Percentiles rank a stretch among this genome's conserved stretches.
These are phyloP conservation scores for Centaurea solstitialis DNA, from an alignment of 129 eudicot genomes.

Conservation along the genomic window DNA sequence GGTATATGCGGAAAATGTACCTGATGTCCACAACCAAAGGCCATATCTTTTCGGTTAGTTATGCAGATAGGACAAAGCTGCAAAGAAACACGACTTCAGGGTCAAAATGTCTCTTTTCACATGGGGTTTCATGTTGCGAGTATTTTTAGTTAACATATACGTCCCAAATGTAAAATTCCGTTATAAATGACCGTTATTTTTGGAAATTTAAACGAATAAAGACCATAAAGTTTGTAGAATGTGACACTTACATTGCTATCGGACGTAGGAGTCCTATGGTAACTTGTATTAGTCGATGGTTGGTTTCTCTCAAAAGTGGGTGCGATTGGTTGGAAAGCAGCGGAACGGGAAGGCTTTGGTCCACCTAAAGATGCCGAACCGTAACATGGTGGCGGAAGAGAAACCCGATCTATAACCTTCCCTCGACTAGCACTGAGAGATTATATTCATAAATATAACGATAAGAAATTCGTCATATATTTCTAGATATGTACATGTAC, in stretches of 20 bases:
- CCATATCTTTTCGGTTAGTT: constrained; percentile 67
- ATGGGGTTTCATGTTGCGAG: neutral
- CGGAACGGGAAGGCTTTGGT: constrained; percentile 54
- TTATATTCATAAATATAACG: neutral
- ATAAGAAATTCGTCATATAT: neutral
- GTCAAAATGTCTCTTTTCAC: neutral
- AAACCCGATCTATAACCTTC: constrained; percentile 56
- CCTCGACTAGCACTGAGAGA: constrained; percentile 60
- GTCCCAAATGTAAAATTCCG: neutral
- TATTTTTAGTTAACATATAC: neutral
- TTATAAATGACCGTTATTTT: neutral
- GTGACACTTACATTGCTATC: constrained; percentile 54
- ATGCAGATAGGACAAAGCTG: constrained; percentile 95
- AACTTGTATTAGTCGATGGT: constrained; percentile 27
- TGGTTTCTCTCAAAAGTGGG: constrained; percentile 39
- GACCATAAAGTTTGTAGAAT: neutral
- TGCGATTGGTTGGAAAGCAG: constrained; percentile 50
- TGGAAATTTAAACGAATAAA: neutral
- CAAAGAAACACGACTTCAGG: neutral
- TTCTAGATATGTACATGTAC: neutral
- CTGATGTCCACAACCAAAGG: constrained; percentile 97
- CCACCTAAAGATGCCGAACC: constrained; percentile 52
- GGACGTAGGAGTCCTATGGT: constrained; percentile 38
- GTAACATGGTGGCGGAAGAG: constrained; percentile 85
- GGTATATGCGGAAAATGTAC: constrained; percentile 31